Evolutionary conservation across 208 protist species (phyloP).

Genomic region (Trypanosoma vivax): DNA sequence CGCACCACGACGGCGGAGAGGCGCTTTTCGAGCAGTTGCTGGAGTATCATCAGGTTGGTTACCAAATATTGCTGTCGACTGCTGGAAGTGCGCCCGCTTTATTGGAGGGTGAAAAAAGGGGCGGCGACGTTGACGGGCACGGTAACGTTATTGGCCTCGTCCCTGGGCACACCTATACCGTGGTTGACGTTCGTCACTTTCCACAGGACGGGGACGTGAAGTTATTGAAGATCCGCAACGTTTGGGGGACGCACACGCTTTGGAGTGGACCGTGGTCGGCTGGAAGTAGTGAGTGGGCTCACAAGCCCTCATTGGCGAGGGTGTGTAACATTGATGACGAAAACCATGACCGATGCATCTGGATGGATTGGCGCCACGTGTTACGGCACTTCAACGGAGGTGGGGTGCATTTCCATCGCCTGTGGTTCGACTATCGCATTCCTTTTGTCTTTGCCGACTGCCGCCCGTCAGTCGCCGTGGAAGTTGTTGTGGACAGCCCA

Average conservation of each 20-base stretch:
- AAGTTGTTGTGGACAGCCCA: conserved; percentile 44
- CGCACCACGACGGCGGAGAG: conserved; percentile 17
- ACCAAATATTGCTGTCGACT: conserved; percentile 66
- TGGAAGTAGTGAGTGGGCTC: conserved; percentile 32
- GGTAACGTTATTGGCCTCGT: conserved; percentile 54
- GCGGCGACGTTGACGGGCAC: no score
- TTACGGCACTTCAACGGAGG: conserved; percentile 75
- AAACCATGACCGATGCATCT: conserved; percentile 31
- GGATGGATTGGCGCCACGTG: conserved; percentile 65
- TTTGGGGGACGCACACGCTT: conserved; percentile 38
- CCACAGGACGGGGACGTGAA: conserved; percentile 23
- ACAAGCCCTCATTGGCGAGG: conserved; percentile 28
- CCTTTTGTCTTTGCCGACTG: conserved; percentile 64
- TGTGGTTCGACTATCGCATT: conserved; percentile 50
- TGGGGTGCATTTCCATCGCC: conserved; percentile 52
- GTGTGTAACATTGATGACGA: conserved; percentile 22
- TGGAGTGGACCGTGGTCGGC: conserved; percentile 43
- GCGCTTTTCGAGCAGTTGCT: conserved; percentile 38
- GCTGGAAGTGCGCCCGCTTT: conserved; percentile 70
- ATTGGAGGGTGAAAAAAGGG: conserved; percentile 27
- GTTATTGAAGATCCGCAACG: conserved; percentile 64
- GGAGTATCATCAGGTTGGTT: conserved; percentile 24
- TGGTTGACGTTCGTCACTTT: conserved; percentile 41
- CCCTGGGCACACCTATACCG: conserved; percentile 74
- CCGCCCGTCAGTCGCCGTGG: conserved; percentile 49